Evolutionary conservation across 306 rosid genomes (phyloP), one percentile per base, ranked within the genome.

Genomic region (Quercus bicolor): DNA sequence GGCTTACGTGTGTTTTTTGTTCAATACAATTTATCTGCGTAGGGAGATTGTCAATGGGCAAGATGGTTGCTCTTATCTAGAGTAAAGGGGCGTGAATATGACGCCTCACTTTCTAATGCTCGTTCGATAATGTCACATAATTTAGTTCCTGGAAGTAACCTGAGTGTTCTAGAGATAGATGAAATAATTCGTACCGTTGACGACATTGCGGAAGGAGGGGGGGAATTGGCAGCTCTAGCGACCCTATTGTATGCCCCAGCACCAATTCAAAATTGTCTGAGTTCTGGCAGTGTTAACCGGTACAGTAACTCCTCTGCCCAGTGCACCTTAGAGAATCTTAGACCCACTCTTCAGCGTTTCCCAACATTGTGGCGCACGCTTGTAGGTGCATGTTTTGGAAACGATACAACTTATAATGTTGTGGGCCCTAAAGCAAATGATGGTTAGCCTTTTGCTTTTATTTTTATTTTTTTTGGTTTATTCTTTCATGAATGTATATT

Each of bases 191-290:
- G 78, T 75, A 91, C 97, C 19, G 98, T 94, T n/a, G 98, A 91
- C 79, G 97, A 94, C 85, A 94, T 94, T 75, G 97, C 98, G 21
- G 98, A 94, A 89, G 97, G 98, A 79, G 98, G 95, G 57, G 95
- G 95, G 37, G 98, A 94, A 91, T 80, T 94, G 92, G 95, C 97
- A 70, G 98, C 97, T 85, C 80, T 94, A 71, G 98, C 97, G 74
- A 94, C 98, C 72, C 86, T 94, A 66, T 87, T 94, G 97, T 89
- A 91, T 81, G 97, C 97, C 53, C 74, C 95, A 75, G 79, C 80
- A 54, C 98, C 97, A 11, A 84, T 91, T 79, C 92, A 91, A 85
- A 89, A 80, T 85, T 94, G 98, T 81, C 82, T 94, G 87, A 88
- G 86, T 79, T 88, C 97, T 33, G 97, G 94, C 78, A 90, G 95